Evolutionary conservation across 2,329 filamentous ascomycete genomes (phyloP).

Genomic region (Colletotrichum acutatum): DNA sequence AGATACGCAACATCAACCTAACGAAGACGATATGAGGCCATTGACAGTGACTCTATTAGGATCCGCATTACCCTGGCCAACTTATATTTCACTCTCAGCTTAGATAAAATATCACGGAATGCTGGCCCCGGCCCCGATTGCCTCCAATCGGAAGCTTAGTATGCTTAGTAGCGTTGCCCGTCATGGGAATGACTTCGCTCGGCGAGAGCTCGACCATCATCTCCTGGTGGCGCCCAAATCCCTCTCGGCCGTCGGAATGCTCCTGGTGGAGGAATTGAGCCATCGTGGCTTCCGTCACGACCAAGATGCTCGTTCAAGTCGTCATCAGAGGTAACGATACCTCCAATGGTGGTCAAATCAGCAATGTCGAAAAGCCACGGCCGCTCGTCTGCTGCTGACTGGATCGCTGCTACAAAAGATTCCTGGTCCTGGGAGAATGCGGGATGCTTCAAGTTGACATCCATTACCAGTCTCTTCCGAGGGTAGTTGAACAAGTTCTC

Average conservation of each 20-base stretch:
- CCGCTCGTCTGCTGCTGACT: constrained; percentile 51
- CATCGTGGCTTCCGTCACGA: constrained; percentile 51
- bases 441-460: constrained; percentile 52
- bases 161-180: not conserved
- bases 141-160: not conserved
- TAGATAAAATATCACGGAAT: not conserved
- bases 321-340: constrained; percentile 54
- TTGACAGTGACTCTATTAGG: not conserved
- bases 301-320: constrained; percentile 48
- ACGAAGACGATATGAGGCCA: not conserved
- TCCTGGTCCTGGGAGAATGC: constrained; percentile 58
- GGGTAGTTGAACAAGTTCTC: constrained; percentile 58
- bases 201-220: constrained; percentile 46
- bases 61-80: not conserved
- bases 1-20: not conserved
- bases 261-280: constrained; percentile 45
- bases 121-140: not conserved
- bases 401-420: constrained; percentile 53
- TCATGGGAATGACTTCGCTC: constrained; percentile 21
- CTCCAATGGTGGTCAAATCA: constrained; percentile 47
- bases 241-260: constrained; percentile 44
- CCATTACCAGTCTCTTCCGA: constrained; percentile 55
- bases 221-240: constrained; percentile 52
- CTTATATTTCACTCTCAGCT: not conserved
- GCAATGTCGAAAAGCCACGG: constrained; percentile 45